Conservation (phyloP, 352 stramenopile species). For the Phytophthora pistaciae region DNA sequence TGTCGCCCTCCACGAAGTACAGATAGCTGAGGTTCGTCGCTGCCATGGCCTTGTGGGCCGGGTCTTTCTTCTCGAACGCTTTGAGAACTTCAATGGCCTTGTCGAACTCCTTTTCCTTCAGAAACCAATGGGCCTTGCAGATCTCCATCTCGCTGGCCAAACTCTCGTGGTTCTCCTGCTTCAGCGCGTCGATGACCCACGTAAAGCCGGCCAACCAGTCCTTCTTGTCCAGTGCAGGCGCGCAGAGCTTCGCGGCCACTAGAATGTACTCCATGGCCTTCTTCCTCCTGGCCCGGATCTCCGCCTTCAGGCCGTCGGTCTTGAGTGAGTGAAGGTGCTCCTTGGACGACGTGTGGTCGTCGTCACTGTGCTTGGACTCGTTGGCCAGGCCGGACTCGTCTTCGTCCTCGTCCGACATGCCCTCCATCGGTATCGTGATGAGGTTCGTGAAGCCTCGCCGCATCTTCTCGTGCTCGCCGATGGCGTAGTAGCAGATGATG, state of each 20-base stretch:
- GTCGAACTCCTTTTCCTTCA: conserved; percentile 95
- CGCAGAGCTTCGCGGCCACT: conserved; percentile 94
- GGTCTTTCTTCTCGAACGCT: conserved; percentile 96
- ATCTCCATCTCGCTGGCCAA: conserved; percentile 94
- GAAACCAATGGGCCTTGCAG: conserved; percentile 87
- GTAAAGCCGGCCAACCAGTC: conserved; percentile 94
- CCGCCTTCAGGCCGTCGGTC: conserved; percentile 75
- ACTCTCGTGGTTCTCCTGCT: conserved; percentile 89
- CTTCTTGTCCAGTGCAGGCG: conserved; percentile 92
- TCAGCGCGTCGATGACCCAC: conserved; percentile 95
- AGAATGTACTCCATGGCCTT: conserved; percentile 93
- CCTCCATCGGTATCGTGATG: conserved; percentile 92
- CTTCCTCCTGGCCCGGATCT: conserved; percentile 80
- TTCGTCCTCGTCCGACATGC: conserved; percentile 86
- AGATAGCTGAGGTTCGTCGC: conserved; percentile 97
- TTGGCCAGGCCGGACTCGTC: conserved; percentile 74
- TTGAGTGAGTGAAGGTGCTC: conserved; percentile 75
- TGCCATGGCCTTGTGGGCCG: conserved; percentile 93
- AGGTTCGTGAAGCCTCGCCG: conserved; percentile 93
- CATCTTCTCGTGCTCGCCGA: conserved; percentile 96
- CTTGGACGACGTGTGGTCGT: conserved; percentile 48
- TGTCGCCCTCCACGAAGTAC: conserved; percentile 96
- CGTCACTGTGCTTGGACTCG: conserved; percentile 55
- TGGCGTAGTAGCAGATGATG: conserved; percentile 97
- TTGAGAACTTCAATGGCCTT: conserved; percentile 95